Base-by-base conservation (phyloP, 805 yeast species). In the Teunomyces funiuensis region DNA sequence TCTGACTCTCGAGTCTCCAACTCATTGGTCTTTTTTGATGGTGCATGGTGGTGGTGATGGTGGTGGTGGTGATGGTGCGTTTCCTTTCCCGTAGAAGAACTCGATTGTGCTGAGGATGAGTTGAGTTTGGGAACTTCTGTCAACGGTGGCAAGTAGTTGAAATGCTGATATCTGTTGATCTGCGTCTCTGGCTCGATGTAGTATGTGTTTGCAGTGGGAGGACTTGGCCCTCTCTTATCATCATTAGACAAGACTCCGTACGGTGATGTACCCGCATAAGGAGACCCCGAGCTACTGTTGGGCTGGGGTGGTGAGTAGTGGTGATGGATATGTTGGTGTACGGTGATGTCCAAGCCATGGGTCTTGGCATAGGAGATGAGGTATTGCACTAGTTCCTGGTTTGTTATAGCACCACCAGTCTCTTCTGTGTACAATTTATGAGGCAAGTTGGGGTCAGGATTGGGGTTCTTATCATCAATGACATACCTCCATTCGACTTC, bases 271-370 rank as follows among this genome's bases (percentile, higher is more conserved):
- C 18, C 22, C 4, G 14, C 20, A 28, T 29, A 36, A 40, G 23
- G 25, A 43, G 43, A 41, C 29, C 37, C 37, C 36, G 38, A 40
- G 33, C 13, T 36, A 37, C 36, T 43, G 33, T 27, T 37, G 15
- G 23, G 41, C 18, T 17, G 45, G 29, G 13, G 37, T 30, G 36
- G 45, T 6, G 74, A 71, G 60, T 84, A 83, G 61, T 85, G 89
- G 57, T 87, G 87, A 60, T 86, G 91, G 34, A 85, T 81, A 60
- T 87, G 96, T 58, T 88, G 96, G 62, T 88, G 95, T 15, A 88
- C 77, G 3, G 88, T 82, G 10, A 88, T 71, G 33, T 77, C 73
- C 31, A 85, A 64, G 14, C 76, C 73, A 50, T 77, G 73, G 37
- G 65, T 63, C 46, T 75, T 79, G 0, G 90, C 90, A 39, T 81